Conservation (phyloP, 164 flowering plant genomes). For the Nymphaea colorata region DNA sequence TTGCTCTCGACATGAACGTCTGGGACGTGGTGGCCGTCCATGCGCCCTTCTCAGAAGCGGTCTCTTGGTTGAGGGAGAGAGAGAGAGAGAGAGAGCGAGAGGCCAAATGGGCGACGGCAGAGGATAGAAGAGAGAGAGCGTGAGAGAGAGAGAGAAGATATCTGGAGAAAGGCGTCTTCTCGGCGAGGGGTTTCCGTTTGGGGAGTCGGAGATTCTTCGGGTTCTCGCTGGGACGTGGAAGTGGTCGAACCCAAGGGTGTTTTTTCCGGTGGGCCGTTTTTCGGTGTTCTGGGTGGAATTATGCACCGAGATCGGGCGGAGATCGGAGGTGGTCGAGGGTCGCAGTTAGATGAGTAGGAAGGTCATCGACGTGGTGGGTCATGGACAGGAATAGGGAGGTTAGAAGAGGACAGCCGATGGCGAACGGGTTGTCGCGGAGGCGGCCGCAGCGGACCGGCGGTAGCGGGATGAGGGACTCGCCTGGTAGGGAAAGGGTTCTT, state of each 20-base stretch:
- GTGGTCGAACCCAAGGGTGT: too few relatives aligned
- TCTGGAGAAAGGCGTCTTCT: not conserved
- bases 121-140: constrained; percentile 4
- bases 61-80: not conserved
- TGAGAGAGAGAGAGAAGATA: constrained; percentile 11
- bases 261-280: too few relatives aligned
- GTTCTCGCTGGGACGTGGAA: too few relatives aligned
- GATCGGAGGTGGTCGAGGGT: not conserved
- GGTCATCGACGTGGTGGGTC: not conserved
- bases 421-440: constrained; percentile 60
- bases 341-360: too few relatives aligned
- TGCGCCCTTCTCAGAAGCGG: not conserved
- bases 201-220: too few relatives aligned
- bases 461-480: constrained; percentile 56
- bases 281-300: not conserved
- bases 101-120: not conserved
- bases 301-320: not conserved
- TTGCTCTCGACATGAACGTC: not conserved
- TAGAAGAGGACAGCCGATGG: constrained; percentile 42
- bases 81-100: not conserved
- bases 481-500: constrained; percentile 31
- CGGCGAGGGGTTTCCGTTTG: not conserved
- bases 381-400: constrained; percentile 87
- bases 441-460: constrained; percentile 48
- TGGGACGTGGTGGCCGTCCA: not conserved